Base-by-base conservation (phyloP, 352 stramenopile species). In the Albugo laibachii region DNA sequence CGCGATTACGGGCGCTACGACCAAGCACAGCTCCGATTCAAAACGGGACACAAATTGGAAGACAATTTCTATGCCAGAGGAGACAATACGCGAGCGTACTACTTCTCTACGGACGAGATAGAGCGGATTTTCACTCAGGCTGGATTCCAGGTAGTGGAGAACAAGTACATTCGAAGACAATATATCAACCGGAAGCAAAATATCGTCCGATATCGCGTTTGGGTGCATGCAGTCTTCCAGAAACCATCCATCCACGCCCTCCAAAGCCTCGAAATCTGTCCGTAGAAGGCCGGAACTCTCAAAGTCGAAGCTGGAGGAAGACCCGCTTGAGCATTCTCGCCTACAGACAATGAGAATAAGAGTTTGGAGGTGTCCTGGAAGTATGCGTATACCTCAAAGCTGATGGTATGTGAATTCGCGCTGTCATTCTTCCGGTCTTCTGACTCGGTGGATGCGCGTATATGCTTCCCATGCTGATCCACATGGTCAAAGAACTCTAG, bases 1-100 rank as follows among this genome's bases (percentile, higher is more conserved):
- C 74, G 89, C 36, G 93, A 98, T 67, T 98, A 97, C 59, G 93
- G 89, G 1, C 69, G 91, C 36, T 97, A 92, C 48, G 92, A 98
- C 62, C 85, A 97, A 56, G 89, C 88, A 6, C 92, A 97, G 68
- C 68, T 97, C 48, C 88, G 94, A 50, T 91, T 97, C 58, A 68
- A 72, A 12, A 48, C 69, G 13, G 79, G 74, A 27, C 72, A 82
- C 56, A 87, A 93, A 46, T 63, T 97, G 19, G 80, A 89, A 44
- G 79, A 96, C 1, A 96, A 97, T 54, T 96, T 95, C 40, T 97
- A 97, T 65, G 73, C 93, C 35, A 88, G 93, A 47, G 70, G 92
- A 55, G 92, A 97, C 67, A 95, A 94, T 51, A 97, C 92, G 3
- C 81, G 85, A 21, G 92, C 84, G 50, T 97, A 96, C 63, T 97